Conservation (phyloP, 1,139 yeast species). For the Pichia sp. region DNA sequence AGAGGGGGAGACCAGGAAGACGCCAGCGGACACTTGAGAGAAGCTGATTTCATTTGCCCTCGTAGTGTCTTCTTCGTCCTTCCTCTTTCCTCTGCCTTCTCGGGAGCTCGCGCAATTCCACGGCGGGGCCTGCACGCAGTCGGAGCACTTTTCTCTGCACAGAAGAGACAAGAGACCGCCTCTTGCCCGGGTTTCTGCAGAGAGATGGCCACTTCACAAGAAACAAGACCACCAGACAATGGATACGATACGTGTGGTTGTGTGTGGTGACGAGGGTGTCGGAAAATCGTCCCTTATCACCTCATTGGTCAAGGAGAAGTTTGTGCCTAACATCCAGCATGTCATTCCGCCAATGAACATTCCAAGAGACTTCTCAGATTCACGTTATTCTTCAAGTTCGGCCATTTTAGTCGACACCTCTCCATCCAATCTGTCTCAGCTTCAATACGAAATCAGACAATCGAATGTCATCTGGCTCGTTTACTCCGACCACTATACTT, state of each 20-base stretch:
- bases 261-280: conserved; percentile 96
- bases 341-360: conserved; percentile 83
- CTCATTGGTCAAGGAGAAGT: conserved; percentile 75
- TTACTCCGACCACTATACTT: conserved; percentile 90
- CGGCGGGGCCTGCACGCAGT: no score
- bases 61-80: no score
- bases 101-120: no score
- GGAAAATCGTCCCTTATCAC: conserved; percentile 81
- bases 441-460: conserved; percentile 73
- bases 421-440: conserved; percentile 55
- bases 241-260: conserved; percentile 66
- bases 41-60: no score
- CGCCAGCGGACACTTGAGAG: no score
- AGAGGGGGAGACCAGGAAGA: no score
- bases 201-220: neutral
- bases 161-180: no score
- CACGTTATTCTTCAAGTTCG: conserved; percentile 59
- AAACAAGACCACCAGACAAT: neutral
- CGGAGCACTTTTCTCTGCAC: no score
- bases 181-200: no score
- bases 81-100: no score
- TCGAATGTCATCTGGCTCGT: conserved; percentile 95
- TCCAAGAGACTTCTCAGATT: conserved; percentile 60
- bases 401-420: conserved; percentile 81
- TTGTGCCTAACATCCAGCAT: conserved; percentile 70